Base-by-base conservation (phyloP, 768 basidiomycete species). In the Multifurca ochricompacta region DNA sequence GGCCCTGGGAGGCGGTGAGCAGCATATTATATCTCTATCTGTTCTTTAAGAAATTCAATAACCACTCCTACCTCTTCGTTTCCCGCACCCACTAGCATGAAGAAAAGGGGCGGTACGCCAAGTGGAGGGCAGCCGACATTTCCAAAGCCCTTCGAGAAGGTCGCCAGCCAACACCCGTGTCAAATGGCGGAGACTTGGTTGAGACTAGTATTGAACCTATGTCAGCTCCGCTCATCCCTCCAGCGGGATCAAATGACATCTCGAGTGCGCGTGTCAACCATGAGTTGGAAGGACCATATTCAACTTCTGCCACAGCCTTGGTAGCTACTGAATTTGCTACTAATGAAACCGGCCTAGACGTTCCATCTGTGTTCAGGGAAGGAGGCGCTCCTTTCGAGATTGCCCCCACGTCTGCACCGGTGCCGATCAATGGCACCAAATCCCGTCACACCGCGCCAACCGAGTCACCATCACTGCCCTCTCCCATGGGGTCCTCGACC, bases 41-140 rank as follows among this genome's bases (percentile, higher is more conserved):
- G 13, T 37, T 27, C 13, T 23, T 27, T 6, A n/a, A 14, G 18
- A 46, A 30, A 13, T 30, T 32, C 36, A 35, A 14, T 43, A 7
- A 60, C 23, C 30, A 27, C 28, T 53, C 27, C 36, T 47, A 54
- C 11, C 27, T 16, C 28, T 34, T 14, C 37, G n/a, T 31, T 44
- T n/a, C 23, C 16, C 30, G 39, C 13, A n/a, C 60, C 54, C 0
- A n/a, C 39, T 58, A 95, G 91, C 80, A 82, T 58, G 83, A 83
- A 61, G 87, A 87, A 59, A 98, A 96, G 69, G 80, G 95, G 32
- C 83, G 81, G 52, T 99, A 98, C 70, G 81, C 93, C 4, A 91
- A 96, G 68, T 99, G 96, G 94, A 97, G 97, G 68, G 95, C 95
- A 34, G 85, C 87, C 11, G 92, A 96, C 58, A 93, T 98, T 18